A percentile compares a stretch with the other conserved stretches of the same genome.
Evolutionary conservation across 495 filamentous ascomycete species (phyloP).

Genomic region (Ascobolus immersus): DNA sequence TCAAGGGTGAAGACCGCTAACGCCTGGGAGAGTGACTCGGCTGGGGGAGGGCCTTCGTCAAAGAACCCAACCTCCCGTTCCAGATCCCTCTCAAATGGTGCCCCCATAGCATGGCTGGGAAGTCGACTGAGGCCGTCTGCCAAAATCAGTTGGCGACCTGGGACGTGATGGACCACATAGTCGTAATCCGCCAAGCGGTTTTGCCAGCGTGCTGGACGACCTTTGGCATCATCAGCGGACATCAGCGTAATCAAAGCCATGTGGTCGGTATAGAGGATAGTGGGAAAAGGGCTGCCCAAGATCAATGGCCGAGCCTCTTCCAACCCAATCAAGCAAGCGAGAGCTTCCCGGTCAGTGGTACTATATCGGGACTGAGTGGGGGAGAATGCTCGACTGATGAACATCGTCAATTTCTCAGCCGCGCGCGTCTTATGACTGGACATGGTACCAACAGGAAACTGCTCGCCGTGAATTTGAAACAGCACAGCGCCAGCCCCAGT

Average conservation of each 20-base stretch:
- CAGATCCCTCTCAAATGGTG: no score
- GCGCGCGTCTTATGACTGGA: no score
- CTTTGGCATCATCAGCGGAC: not conserved
- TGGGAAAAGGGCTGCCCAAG: not conserved
- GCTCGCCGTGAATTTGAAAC: not conserved
- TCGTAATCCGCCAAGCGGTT: not conserved
- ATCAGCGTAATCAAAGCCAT: not conserved
- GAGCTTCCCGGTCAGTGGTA: constrained; percentile 1
- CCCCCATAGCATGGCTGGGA: not conserved
- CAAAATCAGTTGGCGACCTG: not conserved
- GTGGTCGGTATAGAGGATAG: constrained; percentile 1
- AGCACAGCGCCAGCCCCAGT: not conserved
- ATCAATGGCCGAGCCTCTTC: not conserved
- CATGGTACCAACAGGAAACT: no score
- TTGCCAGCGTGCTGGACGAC: not conserved
- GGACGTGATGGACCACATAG: not conserved
- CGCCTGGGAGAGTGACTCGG: no score
- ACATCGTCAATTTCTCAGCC: constrained; percentile 1
- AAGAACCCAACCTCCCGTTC: no score
- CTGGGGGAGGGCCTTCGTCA: no score
- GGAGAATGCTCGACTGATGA: not conserved
- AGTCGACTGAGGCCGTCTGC: not conserved
- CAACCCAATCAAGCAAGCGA: not conserved
- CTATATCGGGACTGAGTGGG: not conserved
- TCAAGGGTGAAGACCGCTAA: no score